Evolutionary conservation across 116 monocot species (phyloP), one percentile per base, ranked within the genome.

Genomic region (Iris pallida): DNA sequence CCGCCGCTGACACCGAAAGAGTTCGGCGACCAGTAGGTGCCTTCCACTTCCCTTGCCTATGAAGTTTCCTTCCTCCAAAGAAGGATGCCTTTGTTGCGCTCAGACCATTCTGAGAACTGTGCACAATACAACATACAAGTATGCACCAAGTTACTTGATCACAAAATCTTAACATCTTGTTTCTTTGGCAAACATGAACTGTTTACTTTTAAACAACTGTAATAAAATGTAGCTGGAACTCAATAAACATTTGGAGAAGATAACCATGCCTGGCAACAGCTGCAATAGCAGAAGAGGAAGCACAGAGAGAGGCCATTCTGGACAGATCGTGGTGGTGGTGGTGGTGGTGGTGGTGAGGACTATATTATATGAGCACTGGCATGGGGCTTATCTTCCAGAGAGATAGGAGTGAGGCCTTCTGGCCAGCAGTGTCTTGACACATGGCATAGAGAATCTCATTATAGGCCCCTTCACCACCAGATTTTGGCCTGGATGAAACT

Each of bases 281-380:
- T n/a, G 95, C 83, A 19, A 85, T 77, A n/a, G 88, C 91, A 49
- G 87, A 71, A 58, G 95, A 88, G 71, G 91, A 88, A 64, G 86
- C 88, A 52, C 88, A 86, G 17, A 91, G 60, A 7, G 89, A 86
- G 54, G 91, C 91, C 95, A 91, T 91, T 15, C 42, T 30, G 47
- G 41, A 18, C 10, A 58, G 10, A 11, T 45, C 15, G 20, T 62
- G 4, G 17, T 52, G 4, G 10, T 42, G 14, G 42, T 44, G 46
- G 44, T 14, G 78, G 44, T 59, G 45, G 11, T 54, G 8, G 70
- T 64, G 76, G 42, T 63, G 64, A 19, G 30, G 54, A 18, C 12
- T 7, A 19, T 4, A 71, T 77, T 71, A 74, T 73, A 71, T 58
- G 75, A 53, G 42, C 15, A 66, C 59, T 12, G 42, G 78, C 18